These are phyloP conservation scores for Ustilago trichophora DNA, from an alignment of 1,284 basidiomycete genomes.

Conservation along the genomic window DNA sequence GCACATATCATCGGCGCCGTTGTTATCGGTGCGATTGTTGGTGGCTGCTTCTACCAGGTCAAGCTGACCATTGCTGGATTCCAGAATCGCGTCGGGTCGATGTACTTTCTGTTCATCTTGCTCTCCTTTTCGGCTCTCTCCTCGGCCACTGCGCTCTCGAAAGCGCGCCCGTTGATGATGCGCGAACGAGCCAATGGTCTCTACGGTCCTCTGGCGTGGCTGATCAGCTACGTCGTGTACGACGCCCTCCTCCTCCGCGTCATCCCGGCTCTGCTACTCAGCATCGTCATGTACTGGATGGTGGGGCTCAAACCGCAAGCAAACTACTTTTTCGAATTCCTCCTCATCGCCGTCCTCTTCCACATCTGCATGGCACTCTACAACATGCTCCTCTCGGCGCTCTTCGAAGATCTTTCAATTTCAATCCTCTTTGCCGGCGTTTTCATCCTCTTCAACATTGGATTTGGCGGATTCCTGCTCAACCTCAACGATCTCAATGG, in stretches of 20 bases:
- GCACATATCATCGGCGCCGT: slow-evolving; percentile 49
- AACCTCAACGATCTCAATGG: slow-evolving; percentile 44
- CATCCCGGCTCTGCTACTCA: slow-evolving; percentile 37
- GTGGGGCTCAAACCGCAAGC: slow-evolving; percentile 48
- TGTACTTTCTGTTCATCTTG: slow-evolving; percentile 56
- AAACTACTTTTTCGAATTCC: slow-evolving; percentile 52
- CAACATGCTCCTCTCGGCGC: slow-evolving; percentile 50
- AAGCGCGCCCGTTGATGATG: slow-evolving; percentile 50
- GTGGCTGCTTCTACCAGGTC: slow-evolving; percentile 58
- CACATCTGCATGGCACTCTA: slow-evolving; percentile 43
- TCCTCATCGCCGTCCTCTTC: slow-evolving; percentile 54
- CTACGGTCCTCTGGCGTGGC: slow-evolving; percentile 48
- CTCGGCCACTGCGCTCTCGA: slow-evolving; percentile 33
- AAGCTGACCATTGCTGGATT: slow-evolving; percentile 52
- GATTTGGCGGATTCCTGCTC: slow-evolving; percentile 56
- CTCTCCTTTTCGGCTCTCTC: slow-evolving; percentile 47
- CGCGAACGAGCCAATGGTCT: slow-evolving; percentile 55
- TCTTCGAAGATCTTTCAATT: slow-evolving; percentile 42
- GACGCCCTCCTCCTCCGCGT: slow-evolving; percentile 48
- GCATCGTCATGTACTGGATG: slow-evolving; percentile 53
- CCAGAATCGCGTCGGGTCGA: slow-evolving; percentile 58
- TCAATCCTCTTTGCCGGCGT: slow-evolving; percentile 47
- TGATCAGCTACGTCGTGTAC: slow-evolving; percentile 47
- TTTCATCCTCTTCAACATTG: slow-evolving; percentile 56
- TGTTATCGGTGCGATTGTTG: slow-evolving; percentile 48